phyloP scores from a whole-genome alignment of 2,329 filamentous ascomycete genomes.

The Chaetomium sp. region DNA sequence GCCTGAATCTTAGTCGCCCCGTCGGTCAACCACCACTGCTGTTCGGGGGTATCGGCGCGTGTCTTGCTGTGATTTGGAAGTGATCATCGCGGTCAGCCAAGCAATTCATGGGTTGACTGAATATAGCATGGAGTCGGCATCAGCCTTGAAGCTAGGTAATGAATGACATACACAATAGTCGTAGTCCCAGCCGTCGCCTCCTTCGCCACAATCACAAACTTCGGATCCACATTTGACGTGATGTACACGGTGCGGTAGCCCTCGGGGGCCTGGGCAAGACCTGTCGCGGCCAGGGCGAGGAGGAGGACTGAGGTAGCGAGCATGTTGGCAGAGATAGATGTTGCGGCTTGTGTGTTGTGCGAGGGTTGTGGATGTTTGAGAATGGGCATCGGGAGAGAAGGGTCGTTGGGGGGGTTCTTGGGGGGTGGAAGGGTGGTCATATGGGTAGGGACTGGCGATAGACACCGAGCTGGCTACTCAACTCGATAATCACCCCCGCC shows the following conservation, averaged over 20 bases:
- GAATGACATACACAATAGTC: slow-evolving; percentile 31
- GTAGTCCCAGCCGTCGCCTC: slow-evolving; percentile 28
- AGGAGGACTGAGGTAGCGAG: slow-evolving; percentile 25
- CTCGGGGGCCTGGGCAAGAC: slow-evolving; percentile 31
- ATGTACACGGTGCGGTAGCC: slow-evolving; percentile 35
- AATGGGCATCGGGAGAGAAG: too few species aligned
- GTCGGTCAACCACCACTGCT: slow-evolving; percentile 36
- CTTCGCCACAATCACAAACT: slow-evolving; percentile 36
- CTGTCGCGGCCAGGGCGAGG: slow-evolving; percentile 30
- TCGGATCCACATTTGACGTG: slow-evolving; percentile 34
- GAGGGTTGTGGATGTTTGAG: too few species aligned
- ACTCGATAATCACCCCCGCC: too few species aligned
- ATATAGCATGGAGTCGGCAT: not conserved
- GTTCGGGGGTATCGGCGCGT: slow-evolving; percentile 29
- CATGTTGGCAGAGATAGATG: slow-evolving; percentile 21
- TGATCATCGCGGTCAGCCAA: not conserved
- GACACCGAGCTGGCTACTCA: too few species aligned
- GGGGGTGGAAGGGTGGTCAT: too few species aligned
- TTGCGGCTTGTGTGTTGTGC: not conserved
- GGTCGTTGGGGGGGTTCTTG: too few species aligned
- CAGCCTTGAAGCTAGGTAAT: not conserved
- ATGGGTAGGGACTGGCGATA: too few species aligned
- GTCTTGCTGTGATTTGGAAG: slow-evolving; percentile 26
- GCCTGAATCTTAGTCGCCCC: slow-evolving; percentile 33
- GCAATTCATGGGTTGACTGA: not conserved